These are phyloP conservation scores for Ascobolus immersus DNA, from an alignment of 495 filamentous ascomycete species.

Conservation along the genomic window DNA sequence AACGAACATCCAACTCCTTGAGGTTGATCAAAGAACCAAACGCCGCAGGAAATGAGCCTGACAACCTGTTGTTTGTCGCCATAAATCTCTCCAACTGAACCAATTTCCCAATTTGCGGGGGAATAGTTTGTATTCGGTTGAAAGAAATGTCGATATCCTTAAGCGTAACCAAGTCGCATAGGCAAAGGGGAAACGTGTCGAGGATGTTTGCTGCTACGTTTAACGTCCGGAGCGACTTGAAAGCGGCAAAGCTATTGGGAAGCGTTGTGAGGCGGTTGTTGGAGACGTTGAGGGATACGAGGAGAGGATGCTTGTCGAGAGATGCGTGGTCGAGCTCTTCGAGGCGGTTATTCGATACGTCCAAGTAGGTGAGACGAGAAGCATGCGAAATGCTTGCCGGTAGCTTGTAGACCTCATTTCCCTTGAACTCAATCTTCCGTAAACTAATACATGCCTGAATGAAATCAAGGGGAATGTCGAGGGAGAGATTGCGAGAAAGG, in stretches of 20 bases:
- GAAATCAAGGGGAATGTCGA: conserved; percentile 90
- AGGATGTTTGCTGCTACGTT: conserved; percentile 85
- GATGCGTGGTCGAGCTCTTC: conserved; percentile 66
- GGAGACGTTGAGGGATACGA: conserved; percentile 73
- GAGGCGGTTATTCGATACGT: conserved; percentile 81
- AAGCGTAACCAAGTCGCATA: conserved; percentile 56
- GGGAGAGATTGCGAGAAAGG: conserved; percentile 65
- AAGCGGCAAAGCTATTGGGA: conserved; percentile 56
- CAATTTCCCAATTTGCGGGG: conserved; percentile 50
- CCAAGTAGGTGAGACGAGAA: conserved; percentile 56
- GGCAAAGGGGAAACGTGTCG: conserved; percentile 54
- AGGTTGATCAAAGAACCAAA: conserved; percentile 48
- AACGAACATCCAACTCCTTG: conserved; percentile 79
- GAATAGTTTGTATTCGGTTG: conserved; percentile 57
- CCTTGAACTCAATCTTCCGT: conserved; percentile 80
- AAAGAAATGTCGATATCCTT: conserved; percentile 94
- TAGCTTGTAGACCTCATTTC: conserved; percentile 71
- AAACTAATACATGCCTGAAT: conserved; percentile 77
- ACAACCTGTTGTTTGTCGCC: conserved; percentile 79
- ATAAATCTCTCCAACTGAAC: conserved; percentile 62
- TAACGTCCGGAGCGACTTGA: conserved; percentile 48
- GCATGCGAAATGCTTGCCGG: conserved; percentile 67
- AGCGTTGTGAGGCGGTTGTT: conserved; percentile 66
- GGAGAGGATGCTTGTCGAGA: conserved; percentile 38
- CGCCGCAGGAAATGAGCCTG: conserved; percentile 41